phyloP scores from a whole-genome alignment of 2,329 filamentous ascomycete species.

The Phialophora verrucosa region DNA sequence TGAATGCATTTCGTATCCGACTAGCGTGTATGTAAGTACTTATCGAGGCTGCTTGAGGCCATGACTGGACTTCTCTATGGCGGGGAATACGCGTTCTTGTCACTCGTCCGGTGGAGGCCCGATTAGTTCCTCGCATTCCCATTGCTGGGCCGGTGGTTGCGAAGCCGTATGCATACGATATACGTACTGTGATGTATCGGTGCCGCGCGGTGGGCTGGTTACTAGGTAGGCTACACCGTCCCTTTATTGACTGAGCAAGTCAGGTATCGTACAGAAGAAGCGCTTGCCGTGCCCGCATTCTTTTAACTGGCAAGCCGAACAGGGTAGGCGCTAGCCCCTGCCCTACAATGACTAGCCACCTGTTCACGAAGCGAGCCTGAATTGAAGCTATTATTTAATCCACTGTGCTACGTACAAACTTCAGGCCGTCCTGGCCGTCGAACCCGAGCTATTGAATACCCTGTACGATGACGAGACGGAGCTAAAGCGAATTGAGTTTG shows the following conservation, averaged over 20 bases:
- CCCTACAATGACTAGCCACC: background rate
- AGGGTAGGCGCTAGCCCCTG: no score
- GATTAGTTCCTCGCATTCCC: background rate
- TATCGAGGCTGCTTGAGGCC: no score
- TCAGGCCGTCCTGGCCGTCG: background rate
- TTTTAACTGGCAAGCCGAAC: background rate
- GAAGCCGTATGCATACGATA: background rate
- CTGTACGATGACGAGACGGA: background rate
- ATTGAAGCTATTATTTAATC: slow-evolving; percentile 5
- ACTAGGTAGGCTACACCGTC: no score
- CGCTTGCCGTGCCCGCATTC: background rate
- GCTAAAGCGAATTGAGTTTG: no score
- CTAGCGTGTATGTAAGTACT: no score
- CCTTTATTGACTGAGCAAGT: background rate
- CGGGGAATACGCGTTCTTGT: background rate
- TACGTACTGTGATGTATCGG: background rate
- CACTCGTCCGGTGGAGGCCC: background rate
- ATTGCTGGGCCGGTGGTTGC: background rate
- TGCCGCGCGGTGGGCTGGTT: no score
- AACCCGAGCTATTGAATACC: background rate
- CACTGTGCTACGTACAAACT: background rate
- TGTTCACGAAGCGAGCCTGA: background rate
- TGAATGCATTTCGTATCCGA: no score
- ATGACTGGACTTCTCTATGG: no score
- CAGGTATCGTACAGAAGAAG: no score